Evolutionary conservation across 164 flowering plant species (phyloP), one percentile per base, ranked within the genome.

Genomic region (Annona squamosa): DNA sequence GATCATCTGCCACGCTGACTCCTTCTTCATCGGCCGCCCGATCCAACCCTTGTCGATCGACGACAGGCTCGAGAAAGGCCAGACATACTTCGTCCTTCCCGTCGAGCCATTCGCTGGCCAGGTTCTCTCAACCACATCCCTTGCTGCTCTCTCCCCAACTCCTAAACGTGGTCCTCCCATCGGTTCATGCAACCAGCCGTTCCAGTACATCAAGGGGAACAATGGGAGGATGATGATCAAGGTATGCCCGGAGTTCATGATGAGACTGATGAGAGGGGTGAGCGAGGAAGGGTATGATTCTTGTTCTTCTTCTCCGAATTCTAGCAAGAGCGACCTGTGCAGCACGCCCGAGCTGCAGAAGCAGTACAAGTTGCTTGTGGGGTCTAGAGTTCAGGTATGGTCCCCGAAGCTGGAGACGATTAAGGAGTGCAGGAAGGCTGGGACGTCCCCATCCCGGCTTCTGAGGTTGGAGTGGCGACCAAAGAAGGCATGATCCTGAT

Each of bases 261-360:
- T 70, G 9, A 77, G 77, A 70, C 73, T 92, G 3, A 80, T 92
- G 2, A 63, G 56, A 2, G 63, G 52, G 61, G 79, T 73, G 0
- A 67, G 56, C 2, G 80, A 77, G 2, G 5, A 13, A 19, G 71
- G 41, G 7, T n/a, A 65, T 47, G 17, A 26, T 26, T 26, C 37
- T 26, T 26, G 37, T 26, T 26, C 37, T 26, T 26, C 37, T 26
- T 26, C 37, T 26, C 37, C 37, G 37, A 26, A 48, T 17, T 19
- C 2, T 19, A 9, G 1, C 26, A 45, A 48, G 43, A 71, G 81
- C 10, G 70, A 82, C 74, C 80, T 94, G 16, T 90, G 97, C 43
- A 94, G 92, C 74, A 92, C 98, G 63, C 97, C 97, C 43, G 97
- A 94, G 85, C 79, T 94, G 90, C 77, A 88, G 84, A 92, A 89